These are phyloP conservation scores for Scedosporium apiospermum DNA, from an alignment of 2,329 filamentous ascomycete genomes.

Conservation along the genomic window DNA sequence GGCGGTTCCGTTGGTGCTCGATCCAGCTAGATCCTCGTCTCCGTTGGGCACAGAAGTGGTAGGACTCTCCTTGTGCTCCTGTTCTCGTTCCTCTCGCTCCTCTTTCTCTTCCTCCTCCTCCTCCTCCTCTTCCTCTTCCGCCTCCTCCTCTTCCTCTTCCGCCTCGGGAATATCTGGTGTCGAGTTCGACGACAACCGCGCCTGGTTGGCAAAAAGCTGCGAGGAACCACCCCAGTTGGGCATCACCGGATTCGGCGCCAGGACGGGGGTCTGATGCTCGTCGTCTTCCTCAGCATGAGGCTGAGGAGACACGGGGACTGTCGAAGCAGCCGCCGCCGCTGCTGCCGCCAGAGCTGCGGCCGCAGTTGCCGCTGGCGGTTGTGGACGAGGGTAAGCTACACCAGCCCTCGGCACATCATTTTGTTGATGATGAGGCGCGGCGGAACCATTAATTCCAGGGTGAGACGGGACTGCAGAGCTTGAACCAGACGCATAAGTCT, in stretches of 20 bases:
- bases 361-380: neutral
- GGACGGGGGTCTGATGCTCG: conserved; percentile 19
- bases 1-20: neutral
- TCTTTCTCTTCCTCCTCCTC: neutral
- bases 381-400: neutral
- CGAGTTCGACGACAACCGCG: conserved; percentile 7
- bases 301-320: neutral
- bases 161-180: conserved; percentile 5
- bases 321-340: neutral
- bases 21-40: neutral
- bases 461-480: neutral
- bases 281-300: neutral
- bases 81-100: neutral
- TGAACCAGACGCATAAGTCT: neutral
- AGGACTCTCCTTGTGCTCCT: neutral
- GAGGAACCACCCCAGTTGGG: conserved; percentile 33
- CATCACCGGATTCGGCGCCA: conserved; percentile 36
- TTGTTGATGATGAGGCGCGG: neutral
- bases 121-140: neutral
- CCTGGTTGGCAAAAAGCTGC: conserved; percentile 8
- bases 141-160: conserved; percentile 10
- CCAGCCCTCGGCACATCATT: conserved; percentile 14
- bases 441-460: neutral
- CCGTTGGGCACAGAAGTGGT: neutral
- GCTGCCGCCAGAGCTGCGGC: neutral